Evolutionary conservation across 371 early-diverging fungal genomes (phyloP).

Genomic region (Mucor irregularis): DNA sequence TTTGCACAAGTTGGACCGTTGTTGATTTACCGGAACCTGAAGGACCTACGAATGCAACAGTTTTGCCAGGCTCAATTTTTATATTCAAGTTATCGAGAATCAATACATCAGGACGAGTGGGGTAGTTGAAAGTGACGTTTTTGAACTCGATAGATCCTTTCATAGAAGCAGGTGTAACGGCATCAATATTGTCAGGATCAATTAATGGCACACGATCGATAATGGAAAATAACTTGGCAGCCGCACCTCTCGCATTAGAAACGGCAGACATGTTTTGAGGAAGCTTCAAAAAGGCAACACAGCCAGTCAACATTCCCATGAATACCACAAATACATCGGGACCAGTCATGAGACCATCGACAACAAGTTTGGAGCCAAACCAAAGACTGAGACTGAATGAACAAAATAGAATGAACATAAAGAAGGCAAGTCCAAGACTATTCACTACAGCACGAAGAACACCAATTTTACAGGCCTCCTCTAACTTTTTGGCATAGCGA

Average conservation of each 20-base stretch:
- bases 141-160: conserved; percentile 57
- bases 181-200: conserved; percentile 50
- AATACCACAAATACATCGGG: conserved; percentile 66
- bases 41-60: conserved; percentile 64
- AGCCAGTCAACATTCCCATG: conserved; percentile 65
- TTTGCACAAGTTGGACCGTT: too few species aligned
- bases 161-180: conserved; percentile 28
- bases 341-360: conserved; percentile 46
- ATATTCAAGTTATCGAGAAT: conserved; percentile 59
- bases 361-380: conserved; percentile 68
- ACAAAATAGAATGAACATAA: conserved; percentile 61
- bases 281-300: conserved; percentile 31
- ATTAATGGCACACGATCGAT: conserved; percentile 77
- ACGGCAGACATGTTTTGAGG: conserved; percentile 65
- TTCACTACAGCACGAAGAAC: conserved; percentile 48
- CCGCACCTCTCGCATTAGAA: conserved; percentile 66
- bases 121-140: conserved; percentile 68
- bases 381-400: conserved; percentile 76
- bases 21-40: conserved; percentile 73
- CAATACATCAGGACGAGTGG: conserved; percentile 55
- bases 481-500: conserved; percentile 58
- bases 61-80: conserved; percentile 59
- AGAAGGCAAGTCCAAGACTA: conserved; percentile 59
- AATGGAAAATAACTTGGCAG: conserved; percentile 66
- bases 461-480: conserved; percentile 55